These are phyloP conservation scores for Dendrobium huoshanense DNA, from an alignment of 106 monocot genomes.

Conservation along the genomic window DNA sequence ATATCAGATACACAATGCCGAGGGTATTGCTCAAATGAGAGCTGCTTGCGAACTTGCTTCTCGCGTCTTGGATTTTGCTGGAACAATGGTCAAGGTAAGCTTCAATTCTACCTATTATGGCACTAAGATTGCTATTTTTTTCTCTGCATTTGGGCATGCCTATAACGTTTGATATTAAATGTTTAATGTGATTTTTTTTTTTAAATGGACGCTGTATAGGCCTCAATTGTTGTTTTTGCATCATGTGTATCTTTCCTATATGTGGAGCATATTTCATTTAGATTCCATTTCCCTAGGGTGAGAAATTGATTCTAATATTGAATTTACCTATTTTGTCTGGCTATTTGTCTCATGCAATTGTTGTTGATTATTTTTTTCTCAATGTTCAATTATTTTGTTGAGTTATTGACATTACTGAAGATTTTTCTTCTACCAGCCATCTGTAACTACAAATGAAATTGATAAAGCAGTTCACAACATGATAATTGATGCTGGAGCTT, in stretches of 20 bases:
- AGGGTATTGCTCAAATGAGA: constrained; percentile 77
- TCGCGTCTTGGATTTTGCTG: constrained; percentile 82
- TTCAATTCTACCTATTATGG: background rate
- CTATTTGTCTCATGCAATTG: background rate
- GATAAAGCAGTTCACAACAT: constrained; percentile 96
- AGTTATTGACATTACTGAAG: background rate
- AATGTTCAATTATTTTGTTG: background rate
- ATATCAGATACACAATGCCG: constrained; percentile 73
- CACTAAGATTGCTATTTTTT: background rate
- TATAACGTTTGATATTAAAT: background rate
- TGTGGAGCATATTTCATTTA: background rate
- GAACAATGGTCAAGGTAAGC: constrained; percentile 82
- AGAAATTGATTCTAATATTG: background rate
- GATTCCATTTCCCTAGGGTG: background rate
- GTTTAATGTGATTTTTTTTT: background rate
- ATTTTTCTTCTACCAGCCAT: constrained; percentile 55
- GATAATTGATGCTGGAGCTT: constrained; percentile 92
- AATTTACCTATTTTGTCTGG: background rate
- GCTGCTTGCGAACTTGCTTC: constrained; percentile 96
- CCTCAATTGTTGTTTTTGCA: background rate
- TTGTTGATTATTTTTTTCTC: background rate
- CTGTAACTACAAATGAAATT: constrained; percentile 98
- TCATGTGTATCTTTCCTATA: background rate
- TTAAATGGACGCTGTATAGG: background rate
- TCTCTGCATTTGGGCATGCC: background rate